Percentiles rank a stretch among this genome's conserved stretches.
phyloP scores from a whole-genome alignment of 345 rosid species.

The Gossypium mustelinum region DNA sequence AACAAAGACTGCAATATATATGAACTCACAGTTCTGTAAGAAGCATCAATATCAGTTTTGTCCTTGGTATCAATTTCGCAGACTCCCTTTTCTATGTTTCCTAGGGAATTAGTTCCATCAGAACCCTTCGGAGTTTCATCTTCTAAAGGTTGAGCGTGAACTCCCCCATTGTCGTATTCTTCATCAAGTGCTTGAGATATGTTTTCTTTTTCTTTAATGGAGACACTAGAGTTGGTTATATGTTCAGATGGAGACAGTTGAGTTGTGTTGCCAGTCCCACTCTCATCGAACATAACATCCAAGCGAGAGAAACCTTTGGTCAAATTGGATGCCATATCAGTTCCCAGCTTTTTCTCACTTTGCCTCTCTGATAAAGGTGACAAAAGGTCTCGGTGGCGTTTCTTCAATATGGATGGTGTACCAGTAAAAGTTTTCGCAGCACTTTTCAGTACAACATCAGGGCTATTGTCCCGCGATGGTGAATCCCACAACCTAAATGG shows the following conservation, averaged over 20 bases:
- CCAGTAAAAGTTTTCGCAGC: constrained; percentile 67
- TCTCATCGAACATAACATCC: constrained; percentile 74
- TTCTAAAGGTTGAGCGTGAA: constrained; percentile 18
- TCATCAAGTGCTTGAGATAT: constrained; percentile 25
- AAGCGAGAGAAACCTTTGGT: constrained; percentile 74
- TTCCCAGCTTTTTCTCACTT: constrained; percentile 77
- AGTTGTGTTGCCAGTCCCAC: constrained; percentile 33
- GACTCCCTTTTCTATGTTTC: constrained; percentile 27
- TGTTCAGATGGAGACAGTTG: constrained; percentile 30
- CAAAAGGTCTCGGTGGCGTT: constrained; percentile 75
- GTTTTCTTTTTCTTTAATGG: constrained; percentile 55
- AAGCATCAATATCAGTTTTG: constrained; percentile 29
- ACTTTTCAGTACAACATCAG: constrained; percentile 70
- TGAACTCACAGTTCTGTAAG: constrained; percentile 38
- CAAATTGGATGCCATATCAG: constrained; percentile 60
- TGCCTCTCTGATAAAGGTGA: constrained; percentile 85
- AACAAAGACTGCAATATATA: not conserved
- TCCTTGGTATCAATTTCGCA: constrained; percentile 26
- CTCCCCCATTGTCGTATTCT: constrained; percentile 27
- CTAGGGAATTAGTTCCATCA: constrained; percentile 25
- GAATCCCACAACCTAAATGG: constrained; percentile 95
- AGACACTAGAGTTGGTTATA: constrained; percentile 26
- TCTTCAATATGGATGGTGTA: constrained; percentile 87
- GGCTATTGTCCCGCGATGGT: constrained; percentile 60
- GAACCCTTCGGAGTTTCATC: constrained; percentile 25